Base-by-base conservation (phyloP, 345 rosid species). In the Eucalyptus caleyi region DNA sequence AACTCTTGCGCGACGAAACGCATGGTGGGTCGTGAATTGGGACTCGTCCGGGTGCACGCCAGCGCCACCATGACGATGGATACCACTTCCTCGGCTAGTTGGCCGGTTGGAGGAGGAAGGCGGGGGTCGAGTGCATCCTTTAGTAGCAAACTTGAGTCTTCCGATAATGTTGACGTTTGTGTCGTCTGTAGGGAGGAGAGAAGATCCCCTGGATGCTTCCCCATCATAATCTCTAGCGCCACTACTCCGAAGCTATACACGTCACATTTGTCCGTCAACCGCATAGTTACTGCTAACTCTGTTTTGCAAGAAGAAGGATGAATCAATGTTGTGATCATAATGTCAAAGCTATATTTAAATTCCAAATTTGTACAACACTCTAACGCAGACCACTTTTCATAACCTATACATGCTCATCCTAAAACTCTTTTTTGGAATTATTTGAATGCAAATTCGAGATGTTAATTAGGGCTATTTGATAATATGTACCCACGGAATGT, bases 161-260 rank as follows among this genome's bases (percentile, higher is more conserved):
- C 90, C 5, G 93, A 86, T 59, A 60, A 47, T 27, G 59, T 14
- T 12, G 88, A 26, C 9, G 47, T 23, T 40, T 21, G 30, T 40
- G 88, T 62, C 24, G 87, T 90, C 65, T 89, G 85, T 15, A 91
- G 30, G 59, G 94, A 93, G 32, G 91, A 86, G 50, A 95, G 81
- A 40, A 94, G 92, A 56, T 94, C 95, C 59, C 97, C 95, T 0
- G 96, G 97, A 50, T 96, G 96, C 91, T 85, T 93, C 87, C 97
- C 98, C 95, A 94, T 94, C 96, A 94, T 94, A 5, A 91, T 91
- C 88, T 96, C 98, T 51, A 96, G n/a, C 26, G 95, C 91, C 85
- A 95, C 96, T 16, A 96, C 95, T 54, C 96, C 98, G 49, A 95
- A 95, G 87, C 96, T 95, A 50, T 93, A 96, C 27, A 94, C 94